A percentile compares a stretch with the other conserved stretches of the same genome.
These are phyloP conservation scores for Botrytis cinerea DNA, from an alignment of 2,329 filamentous ascomycete genomes.

Conservation along the genomic window DNA sequence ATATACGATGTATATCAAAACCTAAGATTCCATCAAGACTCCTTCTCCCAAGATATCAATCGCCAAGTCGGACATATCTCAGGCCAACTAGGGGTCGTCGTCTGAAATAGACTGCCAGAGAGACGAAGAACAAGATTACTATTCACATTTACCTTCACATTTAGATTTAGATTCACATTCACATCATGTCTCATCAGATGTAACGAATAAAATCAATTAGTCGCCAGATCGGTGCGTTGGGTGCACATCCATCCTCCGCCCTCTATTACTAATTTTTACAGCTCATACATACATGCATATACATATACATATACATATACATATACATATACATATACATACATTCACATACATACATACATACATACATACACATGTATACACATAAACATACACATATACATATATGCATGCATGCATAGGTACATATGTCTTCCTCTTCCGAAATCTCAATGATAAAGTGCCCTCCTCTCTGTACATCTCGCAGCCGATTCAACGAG, in stretches of 20 bases:
- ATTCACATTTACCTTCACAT: neutral
- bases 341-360: neutral
- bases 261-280: neutral
- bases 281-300: neutral
- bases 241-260: neutral
- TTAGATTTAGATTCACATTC: too few species aligned
- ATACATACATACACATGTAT: neutral
- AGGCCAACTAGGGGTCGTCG: neutral
- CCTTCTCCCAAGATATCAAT: neutral
- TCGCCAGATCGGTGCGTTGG: neutral
- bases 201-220: neutral
- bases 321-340: neutral
- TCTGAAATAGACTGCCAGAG: neutral
- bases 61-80: neutral
- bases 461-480: neutral
- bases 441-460: neutral
- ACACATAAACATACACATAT: neutral
- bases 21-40: neutral
- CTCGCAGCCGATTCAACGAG: neutral
- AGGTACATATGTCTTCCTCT: neutral
- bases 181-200: neutral
- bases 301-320: neutral
- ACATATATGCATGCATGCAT: neutral
- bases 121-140: neutral
- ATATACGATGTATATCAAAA: neutral